Conservation (phyloP, 1,284 basidiomycete genomes). For the Gymnopus androsaceus region DNA sequence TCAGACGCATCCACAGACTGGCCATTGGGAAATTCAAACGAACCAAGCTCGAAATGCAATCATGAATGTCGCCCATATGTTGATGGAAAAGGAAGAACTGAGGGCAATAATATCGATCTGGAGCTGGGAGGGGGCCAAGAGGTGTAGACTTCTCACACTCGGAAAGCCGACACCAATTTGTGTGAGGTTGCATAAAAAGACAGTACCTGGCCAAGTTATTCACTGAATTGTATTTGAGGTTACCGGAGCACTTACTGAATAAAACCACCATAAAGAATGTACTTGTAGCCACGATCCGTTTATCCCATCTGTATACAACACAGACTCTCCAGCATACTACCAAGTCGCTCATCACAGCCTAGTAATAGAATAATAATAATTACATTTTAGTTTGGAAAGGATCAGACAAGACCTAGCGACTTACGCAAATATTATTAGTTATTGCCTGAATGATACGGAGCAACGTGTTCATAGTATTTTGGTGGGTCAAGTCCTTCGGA, state of each 20-base stretch:
- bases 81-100: constrained; percentile 8
- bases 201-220: background rate
- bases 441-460: constrained; percentile 15
- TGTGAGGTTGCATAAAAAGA: constrained; percentile 16
- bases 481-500: constrained; percentile 2
- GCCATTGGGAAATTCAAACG: background rate
- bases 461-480: constrained; percentile 8
- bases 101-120: constrained; percentile 13
- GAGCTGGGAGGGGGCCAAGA: constrained; percentile 6
- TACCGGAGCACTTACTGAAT: background rate
- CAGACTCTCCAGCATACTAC: constrained; percentile 18
- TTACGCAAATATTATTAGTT: constrained; percentile 17
- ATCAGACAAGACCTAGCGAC: too few species aligned
- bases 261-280: background rate
- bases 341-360: constrained; percentile 15
- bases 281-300: constrained; percentile 7
- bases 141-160: constrained; percentile 6
- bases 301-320: constrained; percentile 8
- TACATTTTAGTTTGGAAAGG: too few species aligned
- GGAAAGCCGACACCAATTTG: constrained; percentile 17
- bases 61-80: constrained; percentile 19
- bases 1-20: background rate
- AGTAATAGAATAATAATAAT: too few species aligned
- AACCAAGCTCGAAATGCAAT: constrained; percentile 16
- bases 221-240: background rate